Conservation (phyloP, 1,139 yeast genomes). For the Debaryomycetaceae sp. region DNA sequence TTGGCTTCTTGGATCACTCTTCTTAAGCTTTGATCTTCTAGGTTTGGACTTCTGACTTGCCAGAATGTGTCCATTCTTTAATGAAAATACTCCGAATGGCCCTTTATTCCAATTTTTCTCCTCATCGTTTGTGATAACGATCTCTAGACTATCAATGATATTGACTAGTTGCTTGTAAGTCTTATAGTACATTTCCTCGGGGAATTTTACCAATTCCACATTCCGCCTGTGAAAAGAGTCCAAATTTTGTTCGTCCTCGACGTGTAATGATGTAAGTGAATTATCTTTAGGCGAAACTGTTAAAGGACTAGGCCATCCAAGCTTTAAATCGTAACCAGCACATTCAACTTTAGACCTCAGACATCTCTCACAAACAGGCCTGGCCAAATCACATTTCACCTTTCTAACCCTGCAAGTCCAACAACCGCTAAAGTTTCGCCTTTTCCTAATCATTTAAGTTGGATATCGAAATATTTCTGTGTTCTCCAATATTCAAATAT, state of each 20-base stretch:
- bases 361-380: constrained; percentile 45
- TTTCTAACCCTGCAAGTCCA: constrained; percentile 52
- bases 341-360: constrained; percentile 37
- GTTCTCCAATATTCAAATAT: background rate
- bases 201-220: constrained; percentile 34
- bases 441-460: constrained; percentile 23
- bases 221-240: constrained; percentile 35
- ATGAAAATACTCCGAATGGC: constrained; percentile 28
- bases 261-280: constrained; percentile 17
- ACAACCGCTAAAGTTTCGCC: constrained; percentile 49
- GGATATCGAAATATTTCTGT: background rate
- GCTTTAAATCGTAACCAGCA: constrained; percentile 38
- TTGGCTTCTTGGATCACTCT: background rate
- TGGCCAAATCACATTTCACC: constrained; percentile 47
- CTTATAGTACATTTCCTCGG: constrained; percentile 27
- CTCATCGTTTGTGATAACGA: constrained; percentile 2
- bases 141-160: constrained; percentile 27
- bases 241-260: constrained; percentile 15
- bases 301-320: constrained; percentile 41
- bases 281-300: constrained; percentile 19
- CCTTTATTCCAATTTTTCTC: constrained; percentile 19
- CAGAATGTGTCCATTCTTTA: background rate
- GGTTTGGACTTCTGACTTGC: too few species aligned
- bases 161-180: constrained; percentile 30
- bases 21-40: background rate